phyloP scores from a whole-genome alignment of 805 yeast genomes.

The Spathaspora girioi region DNA sequence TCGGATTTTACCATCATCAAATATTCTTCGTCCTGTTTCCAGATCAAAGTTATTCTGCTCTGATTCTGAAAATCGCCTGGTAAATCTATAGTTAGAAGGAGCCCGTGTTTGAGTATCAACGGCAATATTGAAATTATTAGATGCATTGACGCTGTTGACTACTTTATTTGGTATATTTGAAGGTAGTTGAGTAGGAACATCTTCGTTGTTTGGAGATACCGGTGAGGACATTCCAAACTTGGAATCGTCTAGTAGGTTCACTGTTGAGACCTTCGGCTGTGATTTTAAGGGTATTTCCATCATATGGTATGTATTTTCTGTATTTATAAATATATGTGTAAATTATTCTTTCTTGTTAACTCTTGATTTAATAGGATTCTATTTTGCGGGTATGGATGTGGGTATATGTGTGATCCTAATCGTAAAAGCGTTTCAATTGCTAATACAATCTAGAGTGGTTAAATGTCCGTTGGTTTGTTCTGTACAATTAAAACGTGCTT shows the following conservation, averaged over 20 bases:
- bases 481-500: neutral
- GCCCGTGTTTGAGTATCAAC: neutral
- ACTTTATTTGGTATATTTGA: neutral
- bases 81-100: conserved; percentile 24
- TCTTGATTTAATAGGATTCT: too few species aligned
- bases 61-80: conserved; percentile 61
- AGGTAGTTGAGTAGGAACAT: neutral
- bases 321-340: neutral
- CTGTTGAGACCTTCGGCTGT: conserved; percentile 35
- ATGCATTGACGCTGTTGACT: neutral
- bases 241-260: conserved; percentile 23
- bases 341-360: neutral
- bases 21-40: conserved; percentile 50
- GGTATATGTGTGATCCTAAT: neutral
- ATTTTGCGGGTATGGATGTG: too few species aligned
- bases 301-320: neutral
- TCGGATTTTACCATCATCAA: conserved; percentile 50
- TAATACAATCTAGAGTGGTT: too few species aligned
- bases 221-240: conserved; percentile 11
- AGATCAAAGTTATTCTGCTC: conserved; percentile 59
- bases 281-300: conserved; percentile 42
- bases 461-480: neutral
- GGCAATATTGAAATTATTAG: neutral
- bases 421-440: neutral
- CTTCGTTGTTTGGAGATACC: conserved; percentile 1